phyloP scores from a whole-genome alignment of 1,139 yeast genomes.

The Diutina catenulata region DNA sequence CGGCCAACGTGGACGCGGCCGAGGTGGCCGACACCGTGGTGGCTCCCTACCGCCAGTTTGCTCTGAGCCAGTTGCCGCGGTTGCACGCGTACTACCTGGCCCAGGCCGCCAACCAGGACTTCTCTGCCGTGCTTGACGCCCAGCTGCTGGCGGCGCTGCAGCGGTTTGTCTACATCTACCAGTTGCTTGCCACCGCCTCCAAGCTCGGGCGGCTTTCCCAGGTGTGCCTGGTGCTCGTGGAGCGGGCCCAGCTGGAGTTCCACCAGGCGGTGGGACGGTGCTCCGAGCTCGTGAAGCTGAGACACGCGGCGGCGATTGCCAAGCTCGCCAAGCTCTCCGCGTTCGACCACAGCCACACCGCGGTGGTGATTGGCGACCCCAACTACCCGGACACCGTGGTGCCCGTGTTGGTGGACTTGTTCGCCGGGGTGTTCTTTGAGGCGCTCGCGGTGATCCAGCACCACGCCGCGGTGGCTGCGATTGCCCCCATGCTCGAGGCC shows the following conservation, averaged over 20 bases:
- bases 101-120: slow-evolving; percentile 16
- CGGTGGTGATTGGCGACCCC: slow-evolving; percentile 16
- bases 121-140: slow-evolving; percentile 20
- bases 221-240: slow-evolving; percentile 44
- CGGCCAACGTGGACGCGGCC: slow-evolving; percentile 44
- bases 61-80: slow-evolving; percentile 20
- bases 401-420: slow-evolving; percentile 53
- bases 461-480: slow-evolving; percentile 52
- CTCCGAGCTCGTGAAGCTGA: slow-evolving; percentile 51
- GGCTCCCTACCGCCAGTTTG: slow-evolving; percentile 28
- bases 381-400: slow-evolving; percentile 38
- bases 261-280: slow-evolving; percentile 45
- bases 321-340: slow-evolving; percentile 22
- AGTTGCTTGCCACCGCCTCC: slow-evolving; percentile 45
- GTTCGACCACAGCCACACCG: slow-evolving; percentile 15
- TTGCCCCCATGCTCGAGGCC: neutral
- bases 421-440: slow-evolving; percentile 55
- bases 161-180: slow-evolving; percentile 45
- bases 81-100: slow-evolving; percentile 18
- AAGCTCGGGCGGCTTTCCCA: slow-evolving; percentile 54
- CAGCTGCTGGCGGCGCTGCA: slow-evolving; percentile 23
- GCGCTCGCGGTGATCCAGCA: slow-evolving; percentile 55
- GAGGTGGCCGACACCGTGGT: slow-evolving; percentile 40
- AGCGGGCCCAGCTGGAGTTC: slow-evolving; percentile 28
- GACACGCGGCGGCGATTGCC: slow-evolving; percentile 20